Evolutionary conservation across 768 basidiomycete genomes (phyloP), one percentile per base, ranked within the genome.

Genomic region (Cystobasidiopsis lactophilus): DNA sequence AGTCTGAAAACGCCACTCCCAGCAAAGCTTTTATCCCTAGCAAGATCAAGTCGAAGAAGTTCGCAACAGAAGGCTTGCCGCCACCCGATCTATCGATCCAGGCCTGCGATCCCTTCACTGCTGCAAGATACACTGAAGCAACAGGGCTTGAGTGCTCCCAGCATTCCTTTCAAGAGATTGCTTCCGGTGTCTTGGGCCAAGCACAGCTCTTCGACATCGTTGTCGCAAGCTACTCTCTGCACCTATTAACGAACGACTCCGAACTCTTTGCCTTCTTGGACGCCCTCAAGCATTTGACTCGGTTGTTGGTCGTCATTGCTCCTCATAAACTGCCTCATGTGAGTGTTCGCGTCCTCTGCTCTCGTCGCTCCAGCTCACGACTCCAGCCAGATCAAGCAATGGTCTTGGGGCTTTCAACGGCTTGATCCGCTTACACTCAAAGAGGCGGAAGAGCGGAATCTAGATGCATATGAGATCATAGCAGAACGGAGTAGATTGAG

Each of bases 321-420:
- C 79, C 80, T 21, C 80, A 82, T 65, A 83, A 82, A 66, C 79
- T 75, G 58, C 80, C 80, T 19, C 78, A 79, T 66, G 79, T 79
- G 57, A 46, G 66, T 57, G n/a, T 27, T 19, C 7, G 11, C 38
- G 61, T 52, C 5, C n/a, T 38, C 19, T 10, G 19, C 3, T 13
- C 26, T 44, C 27, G 13, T 19, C n/a, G 21, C 9, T 35, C 7
- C 24, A 5, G 41, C 5, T 23, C 3, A 30, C 10, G 18, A 39
- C 24, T 3, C 5, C 16, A n/a, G 29, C 14, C 45, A 78, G 77
- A 74, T 79, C 57, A 78, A 77, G 66, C 70, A 72, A n/a, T n/a
- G n/a, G 7, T 75, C 75, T 0, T 79, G 77, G 77, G 76, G 77
- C 23, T 79, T 77, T 77, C 60, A 64, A 21, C 76, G 77, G 57